Conservation (phyloP, 2,329 filamentous ascomycete genomes). For the Colletotrichum agaves region DNA sequence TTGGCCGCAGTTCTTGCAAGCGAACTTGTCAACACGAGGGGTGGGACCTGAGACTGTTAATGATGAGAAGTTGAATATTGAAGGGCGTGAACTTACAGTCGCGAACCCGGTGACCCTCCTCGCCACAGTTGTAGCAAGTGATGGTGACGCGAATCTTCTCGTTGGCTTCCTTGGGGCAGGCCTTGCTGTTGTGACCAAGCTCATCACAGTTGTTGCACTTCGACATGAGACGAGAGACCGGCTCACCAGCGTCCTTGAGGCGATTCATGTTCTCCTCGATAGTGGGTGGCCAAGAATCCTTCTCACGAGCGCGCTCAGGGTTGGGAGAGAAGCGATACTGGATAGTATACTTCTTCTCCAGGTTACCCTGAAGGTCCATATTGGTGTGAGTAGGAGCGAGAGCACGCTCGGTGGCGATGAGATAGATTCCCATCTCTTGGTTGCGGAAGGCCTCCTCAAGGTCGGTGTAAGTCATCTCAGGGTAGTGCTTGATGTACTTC, state of each 20-base stretch:
- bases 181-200: slow-evolving; percentile 70
- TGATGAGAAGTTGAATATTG: neutral
- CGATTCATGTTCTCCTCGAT: slow-evolving; percentile 70
- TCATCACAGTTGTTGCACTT: slow-evolving; percentile 74
- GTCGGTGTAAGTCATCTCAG: slow-evolving; percentile 66
- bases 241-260: slow-evolving; percentile 73
- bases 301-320: slow-evolving; percentile 68
- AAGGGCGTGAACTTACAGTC: slow-evolving; percentile 65
- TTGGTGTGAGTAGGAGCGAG: slow-evolving; percentile 70
- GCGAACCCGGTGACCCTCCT: slow-evolving; percentile 72
- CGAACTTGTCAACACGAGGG: slow-evolving; percentile 71
- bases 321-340: slow-evolving; percentile 70
- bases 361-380: slow-evolving; percentile 77
- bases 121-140: slow-evolving; percentile 73
- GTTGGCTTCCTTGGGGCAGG: slow-evolving; percentile 67
- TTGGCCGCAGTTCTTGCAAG: slow-evolving; percentile 75
- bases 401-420: slow-evolving; percentile 71
- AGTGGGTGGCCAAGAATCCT: slow-evolving; percentile 67
- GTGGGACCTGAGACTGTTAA: slow-evolving; percentile 56
- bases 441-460: slow-evolving; percentile 70
- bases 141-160: slow-evolving; percentile 61
- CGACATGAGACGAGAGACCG: slow-evolving; percentile 67
- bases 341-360: slow-evolving; percentile 72
- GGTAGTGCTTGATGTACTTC: slow-evolving; percentile 70
- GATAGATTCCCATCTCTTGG: slow-evolving; percentile 63